Percentiles rank a stretch among this genome's conserved stretches.
These are phyloP conservation scores for Alternaria burnsii DNA, from an alignment of 2,329 filamentous ascomycete species.

Conservation along the genomic window DNA sequence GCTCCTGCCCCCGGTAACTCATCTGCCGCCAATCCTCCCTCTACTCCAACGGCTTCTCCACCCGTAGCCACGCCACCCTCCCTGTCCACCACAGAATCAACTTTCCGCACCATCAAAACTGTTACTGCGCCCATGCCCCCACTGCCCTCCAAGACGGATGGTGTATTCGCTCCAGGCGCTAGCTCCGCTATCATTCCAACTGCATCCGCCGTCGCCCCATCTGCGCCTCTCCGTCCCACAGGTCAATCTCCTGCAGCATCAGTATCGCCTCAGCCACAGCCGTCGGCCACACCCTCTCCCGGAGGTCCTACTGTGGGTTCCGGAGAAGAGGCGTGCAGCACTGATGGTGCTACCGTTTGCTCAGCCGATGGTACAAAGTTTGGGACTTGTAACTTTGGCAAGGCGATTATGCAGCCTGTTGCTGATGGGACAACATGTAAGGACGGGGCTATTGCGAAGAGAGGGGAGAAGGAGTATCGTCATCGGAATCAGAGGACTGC, in stretches of 20 bases:
- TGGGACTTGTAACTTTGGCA: conserved; percentile 53
- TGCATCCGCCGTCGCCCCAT: not conserved
- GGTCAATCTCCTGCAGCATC: not conserved
- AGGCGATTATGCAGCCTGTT: conserved; percentile 50
- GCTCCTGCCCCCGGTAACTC: conserved; percentile 11
- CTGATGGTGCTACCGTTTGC: conserved; percentile 50
- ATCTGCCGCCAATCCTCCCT: conserved; percentile 8
- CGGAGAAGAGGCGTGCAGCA: conserved; percentile 35
- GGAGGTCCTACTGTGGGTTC: not conserved
- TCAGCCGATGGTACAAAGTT: conserved; percentile 48
- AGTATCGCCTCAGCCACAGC: not conserved
- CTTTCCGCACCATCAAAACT: conserved; percentile 34
- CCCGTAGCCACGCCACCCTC: conserved; percentile 1
- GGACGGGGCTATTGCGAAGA: conserved; percentile 48
- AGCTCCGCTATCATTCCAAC: not conserved
- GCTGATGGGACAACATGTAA: conserved; percentile 55
- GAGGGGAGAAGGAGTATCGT: conserved; percentile 23
- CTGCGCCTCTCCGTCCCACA: conserved; percentile 3
- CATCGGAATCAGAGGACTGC: conserved; percentile 18
- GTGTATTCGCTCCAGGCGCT: not conserved
- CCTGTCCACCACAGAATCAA: conserved; percentile 18
- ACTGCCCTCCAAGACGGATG: conserved; percentile 4
- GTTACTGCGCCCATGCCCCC: conserved; percentile 31
- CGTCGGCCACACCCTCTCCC: conserved; percentile 3
- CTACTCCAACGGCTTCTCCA: conserved; percentile 10